Evolutionary conservation across 257 asterid species (phyloP).

Genomic region (Plantago major): DNA sequence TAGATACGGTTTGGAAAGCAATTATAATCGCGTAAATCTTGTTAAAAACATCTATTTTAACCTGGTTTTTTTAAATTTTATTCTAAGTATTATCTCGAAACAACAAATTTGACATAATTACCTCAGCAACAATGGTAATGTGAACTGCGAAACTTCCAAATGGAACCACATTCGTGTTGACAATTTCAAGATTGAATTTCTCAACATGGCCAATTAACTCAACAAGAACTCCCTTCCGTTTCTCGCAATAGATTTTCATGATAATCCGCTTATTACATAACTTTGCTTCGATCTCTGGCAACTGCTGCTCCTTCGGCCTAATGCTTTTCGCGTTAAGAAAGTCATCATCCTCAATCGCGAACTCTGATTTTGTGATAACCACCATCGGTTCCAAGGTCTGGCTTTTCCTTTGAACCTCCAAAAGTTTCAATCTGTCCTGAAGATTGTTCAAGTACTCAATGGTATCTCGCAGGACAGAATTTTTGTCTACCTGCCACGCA

Average conservation of each 20-base stretch:
- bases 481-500: slow-evolving; percentile 22
- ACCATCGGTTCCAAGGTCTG: slow-evolving; percentile 12
- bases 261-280: slow-evolving; percentile 9
- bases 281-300: slow-evolving; percentile 29
- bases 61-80: too few relatives aligned
- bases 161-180: slow-evolving; percentile 18
- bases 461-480: slow-evolving; percentile 22
- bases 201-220: slow-evolving; percentile 21
- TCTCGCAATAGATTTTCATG: slow-evolving; percentile 22
- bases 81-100: too few relatives aligned
- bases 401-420: slow-evolving; percentile 22
- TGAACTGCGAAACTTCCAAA: slow-evolving; percentile 23
- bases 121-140: slow-evolving; percentile 25
- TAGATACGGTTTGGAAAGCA: too few relatives aligned
- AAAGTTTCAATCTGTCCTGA: slow-evolving; percentile 14
- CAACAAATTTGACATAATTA: neutral
- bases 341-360: slow-evolving; percentile 10
- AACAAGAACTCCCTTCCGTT: slow-evolving; percentile 17
- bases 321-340: neutral
- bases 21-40: too few relatives aligned
- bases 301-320: neutral
- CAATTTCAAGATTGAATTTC: slow-evolving; percentile 19
- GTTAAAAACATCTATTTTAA: too few relatives aligned
- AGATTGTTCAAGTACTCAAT: slow-evolving; percentile 29
- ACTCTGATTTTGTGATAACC: slow-evolving; percentile 7